Evolutionary conservation across 306 rosid genomes (phyloP).

Genomic region (Medicago ruthenica): DNA sequence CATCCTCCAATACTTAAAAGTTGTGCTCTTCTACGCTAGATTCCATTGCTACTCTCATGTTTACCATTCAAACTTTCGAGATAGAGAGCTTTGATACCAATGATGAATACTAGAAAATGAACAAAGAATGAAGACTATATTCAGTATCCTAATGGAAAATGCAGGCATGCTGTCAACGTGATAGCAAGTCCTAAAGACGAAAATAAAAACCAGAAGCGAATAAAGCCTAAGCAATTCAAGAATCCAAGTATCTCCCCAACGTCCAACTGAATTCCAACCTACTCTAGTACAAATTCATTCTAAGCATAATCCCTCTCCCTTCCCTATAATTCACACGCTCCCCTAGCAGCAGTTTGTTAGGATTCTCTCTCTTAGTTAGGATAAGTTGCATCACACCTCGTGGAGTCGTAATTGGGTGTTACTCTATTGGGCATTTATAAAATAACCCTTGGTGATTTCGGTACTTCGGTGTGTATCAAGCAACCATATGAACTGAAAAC

Average conservation of each 20-base stretch:
- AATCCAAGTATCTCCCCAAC: background rate
- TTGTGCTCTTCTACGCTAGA: background rate
- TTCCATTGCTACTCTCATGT: background rate
- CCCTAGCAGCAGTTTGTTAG: background rate
- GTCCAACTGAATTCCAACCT: conserved; percentile 8
- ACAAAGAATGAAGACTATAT: background rate
- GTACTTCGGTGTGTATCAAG: background rate
- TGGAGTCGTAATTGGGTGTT: background rate
- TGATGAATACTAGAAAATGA: background rate
- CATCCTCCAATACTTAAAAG: background rate
- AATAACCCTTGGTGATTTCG: background rate
- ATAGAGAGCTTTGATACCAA: background rate
- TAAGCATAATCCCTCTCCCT: background rate
- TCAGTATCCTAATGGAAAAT: background rate
- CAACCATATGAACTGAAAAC: conserved; percentile 1
- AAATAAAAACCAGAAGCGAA: background rate
- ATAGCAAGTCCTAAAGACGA: background rate
- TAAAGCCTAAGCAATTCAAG: background rate
- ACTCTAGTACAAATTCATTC: background rate
- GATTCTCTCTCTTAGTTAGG: background rate
- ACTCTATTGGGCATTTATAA: background rate
- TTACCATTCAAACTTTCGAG: background rate
- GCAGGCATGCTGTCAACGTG: background rate
- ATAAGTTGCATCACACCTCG: background rate
- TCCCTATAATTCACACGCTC: background rate